Base-by-base conservation (phyloP, 352 stramenopile species). In the Phytophthora pseudosyringae region DNA sequence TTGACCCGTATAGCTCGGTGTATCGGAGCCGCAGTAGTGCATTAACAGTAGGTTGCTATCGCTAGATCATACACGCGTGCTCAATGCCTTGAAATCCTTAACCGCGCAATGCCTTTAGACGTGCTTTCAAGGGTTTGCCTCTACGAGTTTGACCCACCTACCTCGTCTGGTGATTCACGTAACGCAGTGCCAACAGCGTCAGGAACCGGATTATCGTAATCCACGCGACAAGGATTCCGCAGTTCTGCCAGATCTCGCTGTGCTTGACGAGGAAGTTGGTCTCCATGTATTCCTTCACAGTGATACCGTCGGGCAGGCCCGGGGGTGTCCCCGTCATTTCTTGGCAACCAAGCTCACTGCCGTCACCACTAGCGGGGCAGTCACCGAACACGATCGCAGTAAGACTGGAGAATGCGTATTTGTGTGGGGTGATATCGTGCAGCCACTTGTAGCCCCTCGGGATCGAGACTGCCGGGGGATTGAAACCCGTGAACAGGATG, bases 391-490 rank as follows among this genome's bases (percentile, higher is more conserved):
- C 71, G 25, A 77, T 64, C 0, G 70, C 58, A 3, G 64, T 16
- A 5, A 83, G 41, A 26, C 73, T 67, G 4, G 71, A 41, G 29
- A 80, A 66, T 1, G 61, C 38, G 41, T 75, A 81, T 10, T 67
- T 74, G 18, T 79, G 52, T 3, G 73, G 73, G n/a, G 18, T 69
- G 31, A 79, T 69, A 4, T 66, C 29, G 44, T 79, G 61, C 0
- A 85, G 59, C 73, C 73, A 85, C 21, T 53, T 59, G 63, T 79
- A 82, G 4, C 71, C 71, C 0, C 29, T 15, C 5, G 73, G 73
- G 12, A 82, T 72, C 2, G 67, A 55, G 8, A 47, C 59, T 1
- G 57, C 59, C 1, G 76, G 73, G 35, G 73, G 73, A 13, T 67
- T 73, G 28, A 70, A 79, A 9, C 76, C 73, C 12, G 76, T 71